Evolutionary conservation across 306 rosid genomes (phyloP), one percentile per base, ranked within the genome.

Genomic region (Bauhinia variegata): DNA sequence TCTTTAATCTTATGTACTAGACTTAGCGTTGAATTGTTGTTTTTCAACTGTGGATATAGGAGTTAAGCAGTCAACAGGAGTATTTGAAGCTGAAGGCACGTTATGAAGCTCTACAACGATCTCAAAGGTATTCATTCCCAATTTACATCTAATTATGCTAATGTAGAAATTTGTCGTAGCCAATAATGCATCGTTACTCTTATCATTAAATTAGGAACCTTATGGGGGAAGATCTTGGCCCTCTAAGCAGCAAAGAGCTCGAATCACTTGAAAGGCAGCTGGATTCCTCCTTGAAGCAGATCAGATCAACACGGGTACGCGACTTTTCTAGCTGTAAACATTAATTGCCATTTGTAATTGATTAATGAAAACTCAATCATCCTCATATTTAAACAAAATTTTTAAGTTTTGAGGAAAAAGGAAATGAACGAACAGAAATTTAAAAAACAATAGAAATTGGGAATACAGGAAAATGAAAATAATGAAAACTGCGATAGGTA

Each of bases 61-160:
- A 95, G 67, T 60, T 95, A 86, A 91, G 97, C 75, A 95, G 96
- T 73, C 99, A 95, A 63, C 99, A 95, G 72, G 99, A 95, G 59
- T 95, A 95, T 76, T 77, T 95, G 91, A 95, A 83, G 89, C 97
- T 95, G 60, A 90, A 95, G 79, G 96, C 97, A 70, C 96, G 92
- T 71, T 90, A 83, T 65, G 99, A 95, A 78, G 80, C 85, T 50
- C 83, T 95, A 19, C 90, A 86, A 65, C 78, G 96, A 59, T 85
- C 96, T 46, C 96, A 95, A 71, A 88, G 97, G 97, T 90, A 78
- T 28, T 60, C 15, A 33, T 49, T 0, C 5, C 32, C 4, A 41
- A 39, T 75, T 48, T n/a, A 58, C 28, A 43, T 38, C 11, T 23
- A 43, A 14, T 38, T 37, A 31, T 47, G 30, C 19, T 51, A 6